Percentiles rank a stretch among this genome's conserved stretches.
Evolutionary conservation across 768 basidiomycete species (phyloP).

Genomic region (Clathrus columnatus): DNA sequence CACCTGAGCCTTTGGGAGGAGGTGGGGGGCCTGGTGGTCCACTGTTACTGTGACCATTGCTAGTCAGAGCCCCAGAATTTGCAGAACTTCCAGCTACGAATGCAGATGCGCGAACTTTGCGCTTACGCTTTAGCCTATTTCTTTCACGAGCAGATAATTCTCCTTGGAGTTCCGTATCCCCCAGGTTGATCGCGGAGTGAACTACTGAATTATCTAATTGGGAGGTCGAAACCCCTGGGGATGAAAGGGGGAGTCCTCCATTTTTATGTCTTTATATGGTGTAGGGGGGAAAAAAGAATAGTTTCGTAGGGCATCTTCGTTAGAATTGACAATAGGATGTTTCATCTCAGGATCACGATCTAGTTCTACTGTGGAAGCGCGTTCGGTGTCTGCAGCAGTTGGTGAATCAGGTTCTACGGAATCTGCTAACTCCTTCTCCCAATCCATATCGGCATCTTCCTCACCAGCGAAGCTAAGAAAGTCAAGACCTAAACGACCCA

Average conservation of each 20-base stretch:
- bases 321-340: not conserved
- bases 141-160: constrained; percentile 85
- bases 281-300: not conserved
- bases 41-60: constrained; percentile 14
- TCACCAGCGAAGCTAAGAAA: constrained; percentile 60
- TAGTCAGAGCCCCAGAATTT: constrained; percentile 1
- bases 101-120: constrained; percentile 76
- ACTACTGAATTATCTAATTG: constrained; percentile 30
- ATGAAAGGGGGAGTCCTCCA: constrained; percentile 7
- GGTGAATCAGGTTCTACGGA: constrained; percentile 40
- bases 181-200: not conserved
- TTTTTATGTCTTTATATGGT: constrained; percentile 14
- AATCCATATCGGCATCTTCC: constrained; percentile 67
- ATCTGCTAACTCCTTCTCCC: constrained; percentile 71
- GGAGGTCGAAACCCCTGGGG: constrained; percentile 26
- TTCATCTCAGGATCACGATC: constrained; percentile 11
- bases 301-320: constrained; percentile 27
- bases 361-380: constrained; percentile 10
- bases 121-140: constrained; percentile 90
- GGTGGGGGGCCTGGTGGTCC: constrained; percentile 37
- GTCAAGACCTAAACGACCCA: constrained; percentile 79
- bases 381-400: constrained; percentile 11
- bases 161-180: constrained; percentile 10
- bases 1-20: constrained; percentile 47
- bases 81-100: constrained; percentile 45